phyloP scores from a whole-genome alignment of 345 rosid genomes.

The Camelina laxa region DNA sequence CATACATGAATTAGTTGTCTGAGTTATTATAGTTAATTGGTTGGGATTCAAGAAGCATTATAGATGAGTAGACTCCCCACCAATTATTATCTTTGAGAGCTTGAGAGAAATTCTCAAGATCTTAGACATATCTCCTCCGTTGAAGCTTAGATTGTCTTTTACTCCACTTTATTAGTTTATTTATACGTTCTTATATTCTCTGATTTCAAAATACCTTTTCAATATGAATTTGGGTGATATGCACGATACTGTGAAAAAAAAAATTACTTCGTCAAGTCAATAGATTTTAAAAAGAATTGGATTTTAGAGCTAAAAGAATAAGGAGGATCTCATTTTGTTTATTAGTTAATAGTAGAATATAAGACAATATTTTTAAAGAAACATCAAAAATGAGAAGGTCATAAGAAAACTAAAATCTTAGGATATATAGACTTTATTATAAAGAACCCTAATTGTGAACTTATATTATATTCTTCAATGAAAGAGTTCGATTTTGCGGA shows the following conservation, averaged over 20 bases:
- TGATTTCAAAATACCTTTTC: not conserved
- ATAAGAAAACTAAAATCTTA: too few species aligned
- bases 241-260: conserved; percentile 1
- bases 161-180: not conserved
- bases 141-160: conserved; percentile 37
- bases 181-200: not conserved
- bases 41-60: conserved; percentile 32
- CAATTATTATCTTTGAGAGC: conserved; percentile 5
- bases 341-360: not conserved
- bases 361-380: not conserved
- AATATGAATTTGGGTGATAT: conserved; percentile 4
- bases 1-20: not conserved
- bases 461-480: not conserved
- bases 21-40: conserved; percentile 3
- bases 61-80: conserved; percentile 31
- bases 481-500: conserved; percentile 25
- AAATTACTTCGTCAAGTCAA: not conserved
- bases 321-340: not conserved
- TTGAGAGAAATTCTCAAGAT: conserved; percentile 14
- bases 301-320: not conserved
- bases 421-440: too few species aligned
- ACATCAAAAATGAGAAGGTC: not conserved
- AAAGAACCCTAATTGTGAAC: too few species aligned
- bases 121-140: not conserved
- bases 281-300: not conserved